Evolutionary conservation across 306 rosid species (phyloP).

Genomic region (Mimosa bimucronata): DNA sequence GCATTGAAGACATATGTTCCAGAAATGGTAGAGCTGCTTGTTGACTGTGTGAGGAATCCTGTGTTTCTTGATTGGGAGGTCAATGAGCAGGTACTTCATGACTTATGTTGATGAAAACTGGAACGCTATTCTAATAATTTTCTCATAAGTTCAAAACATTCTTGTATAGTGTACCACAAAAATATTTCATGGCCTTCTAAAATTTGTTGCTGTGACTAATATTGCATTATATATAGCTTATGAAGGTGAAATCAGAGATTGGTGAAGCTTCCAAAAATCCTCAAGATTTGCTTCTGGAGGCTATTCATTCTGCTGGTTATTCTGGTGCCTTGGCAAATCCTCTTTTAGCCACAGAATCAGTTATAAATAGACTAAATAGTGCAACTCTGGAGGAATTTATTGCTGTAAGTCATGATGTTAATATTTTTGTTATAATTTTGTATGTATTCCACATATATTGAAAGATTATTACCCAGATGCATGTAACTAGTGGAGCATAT

Average conservation of each 20-base stretch:
- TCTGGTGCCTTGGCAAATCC: constrained; percentile 92
- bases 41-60: constrained; percentile 80
- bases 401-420: constrained; percentile 65
- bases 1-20: constrained; percentile 88
- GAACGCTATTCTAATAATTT: constrained; percentile 12
- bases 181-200: constrained; percentile 27
- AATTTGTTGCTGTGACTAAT: constrained; percentile 25
- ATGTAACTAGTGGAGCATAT: not conserved
- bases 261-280: constrained; percentile 82
- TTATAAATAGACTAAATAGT: constrained; percentile 61
- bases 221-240: constrained; percentile 54
- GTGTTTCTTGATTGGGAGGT: constrained; percentile 95
- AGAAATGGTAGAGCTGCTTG: constrained; percentile 91
- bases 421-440: constrained; percentile 10
- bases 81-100: constrained; percentile 72
- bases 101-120: constrained; percentile 18
- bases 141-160: not conserved
- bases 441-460: constrained; percentile 6
- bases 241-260: constrained; percentile 76
- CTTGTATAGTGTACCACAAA: constrained; percentile 24
- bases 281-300: constrained; percentile 82
- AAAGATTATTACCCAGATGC: not conserved
- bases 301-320: constrained; percentile 84
- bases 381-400: constrained; percentile 78
- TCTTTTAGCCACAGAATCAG: constrained; percentile 76